A percentile compares a stretch with the other conserved stretches of the same genome.
Conservation (phyloP, 1,139 yeast species). For the Nakaseomyces uthaithaninus region DNA sequence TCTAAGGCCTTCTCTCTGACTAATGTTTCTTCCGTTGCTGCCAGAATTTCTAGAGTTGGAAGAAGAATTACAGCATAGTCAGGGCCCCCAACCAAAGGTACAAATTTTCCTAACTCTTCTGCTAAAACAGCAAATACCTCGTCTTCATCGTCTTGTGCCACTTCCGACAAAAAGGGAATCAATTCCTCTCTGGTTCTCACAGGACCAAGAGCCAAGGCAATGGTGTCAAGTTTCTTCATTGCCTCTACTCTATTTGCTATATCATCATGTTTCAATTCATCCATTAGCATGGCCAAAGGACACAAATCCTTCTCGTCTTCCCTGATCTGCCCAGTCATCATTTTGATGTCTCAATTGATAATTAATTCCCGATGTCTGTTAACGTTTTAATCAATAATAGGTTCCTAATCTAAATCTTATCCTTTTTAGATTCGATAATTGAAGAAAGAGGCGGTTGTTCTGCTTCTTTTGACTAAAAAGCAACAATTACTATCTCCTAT, state of each 20-base stretch:
- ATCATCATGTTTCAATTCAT: constrained; percentile 92
- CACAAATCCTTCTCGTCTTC: constrained; percentile 49
- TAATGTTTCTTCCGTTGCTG: constrained; percentile 95
- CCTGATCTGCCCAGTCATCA: background rate
- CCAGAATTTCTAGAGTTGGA: constrained; percentile 80
- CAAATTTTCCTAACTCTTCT: constrained; percentile 77
- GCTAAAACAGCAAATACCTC: constrained; percentile 94
- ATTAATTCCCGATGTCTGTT: no score
- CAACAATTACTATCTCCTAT: no score
- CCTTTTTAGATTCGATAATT: no score
- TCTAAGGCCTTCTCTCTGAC: constrained; percentile 93
- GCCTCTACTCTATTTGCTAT: constrained; percentile 90
- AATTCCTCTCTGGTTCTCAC: constrained; percentile 85
- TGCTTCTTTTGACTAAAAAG: no score
- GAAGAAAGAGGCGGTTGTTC: no score
- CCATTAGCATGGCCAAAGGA: constrained; percentile 93
- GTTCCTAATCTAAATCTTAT: no score
- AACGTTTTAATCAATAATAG: no score
- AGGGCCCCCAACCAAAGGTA: constrained; percentile 83
- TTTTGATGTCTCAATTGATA: background rate
- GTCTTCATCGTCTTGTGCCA: constrained; percentile 97
- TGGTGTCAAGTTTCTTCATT: constrained; percentile 88
- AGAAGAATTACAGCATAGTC: constrained; percentile 67
- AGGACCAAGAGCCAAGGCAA: constrained; percentile 91
- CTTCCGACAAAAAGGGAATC: constrained; percentile 81